Evolutionary conservation across 495 filamentous ascomycete species (phyloP).

Genomic region (Hyaloscypha variabilis): DNA sequence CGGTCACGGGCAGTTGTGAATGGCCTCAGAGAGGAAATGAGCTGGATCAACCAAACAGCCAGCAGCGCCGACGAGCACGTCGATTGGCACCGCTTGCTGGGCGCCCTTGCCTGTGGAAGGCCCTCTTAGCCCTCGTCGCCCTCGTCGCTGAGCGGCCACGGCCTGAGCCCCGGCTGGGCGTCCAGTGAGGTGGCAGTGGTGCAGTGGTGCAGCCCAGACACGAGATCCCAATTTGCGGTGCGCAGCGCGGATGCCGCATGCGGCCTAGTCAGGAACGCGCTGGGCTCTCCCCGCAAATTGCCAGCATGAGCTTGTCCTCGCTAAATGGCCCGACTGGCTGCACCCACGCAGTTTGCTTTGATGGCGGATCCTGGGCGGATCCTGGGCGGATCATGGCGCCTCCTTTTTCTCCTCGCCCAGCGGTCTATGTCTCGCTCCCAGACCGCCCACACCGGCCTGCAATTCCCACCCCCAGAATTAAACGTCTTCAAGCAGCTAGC

Average conservation of each 20-base stretch:
- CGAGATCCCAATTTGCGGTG: conserved; percentile 6
- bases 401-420: neutral
- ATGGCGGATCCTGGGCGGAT: too few relatives aligned
- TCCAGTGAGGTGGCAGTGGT: too few relatives aligned
- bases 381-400: too few relatives aligned
- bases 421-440: neutral
- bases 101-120: too few relatives aligned
- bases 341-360: too few relatives aligned
- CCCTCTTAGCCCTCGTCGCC: too few relatives aligned
- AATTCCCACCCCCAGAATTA: neutral
- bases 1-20: neutral
- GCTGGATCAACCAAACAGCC: neutral
- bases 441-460: neutral
- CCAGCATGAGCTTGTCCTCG: conserved; percentile 2
- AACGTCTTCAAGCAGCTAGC: neutral
- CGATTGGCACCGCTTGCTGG: neutral
- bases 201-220: too few relatives aligned
- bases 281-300: conserved; percentile 11
- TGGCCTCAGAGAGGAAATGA: neutral
- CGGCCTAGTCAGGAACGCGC: conserved; percentile 9
- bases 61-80: neutral
- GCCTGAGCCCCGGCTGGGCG: too few relatives aligned
- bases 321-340: conserved; percentile 11
- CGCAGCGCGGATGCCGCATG: neutral
- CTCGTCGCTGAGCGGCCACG: too few relatives aligned